Evolutionary conservation across 2,329 filamentous ascomycete species (phyloP), one percentile per base, ranked within the genome.

Genomic region (Elsinoe australis): DNA sequence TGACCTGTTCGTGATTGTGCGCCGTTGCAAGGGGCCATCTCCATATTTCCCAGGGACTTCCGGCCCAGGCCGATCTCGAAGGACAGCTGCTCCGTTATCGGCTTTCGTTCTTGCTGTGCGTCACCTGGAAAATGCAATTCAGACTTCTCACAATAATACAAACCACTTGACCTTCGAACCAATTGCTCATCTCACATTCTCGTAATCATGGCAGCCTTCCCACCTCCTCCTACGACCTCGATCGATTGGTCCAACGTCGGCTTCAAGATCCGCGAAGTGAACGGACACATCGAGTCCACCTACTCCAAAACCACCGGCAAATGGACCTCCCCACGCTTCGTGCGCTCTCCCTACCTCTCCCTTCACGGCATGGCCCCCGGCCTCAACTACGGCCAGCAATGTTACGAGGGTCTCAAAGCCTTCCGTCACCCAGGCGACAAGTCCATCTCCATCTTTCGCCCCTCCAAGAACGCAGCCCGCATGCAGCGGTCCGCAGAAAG

Each of bases 361-460:
- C 81, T 96, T 62, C 90, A 96, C 68, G 92, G 90, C 66, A 92
- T 98, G 86, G 83, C 89, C 0, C 89, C 92, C 0, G 90, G 81
- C 34, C 79, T 96, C 55, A 98, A 98, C 75, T 98, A 98, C 67
- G 88, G 90, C 51, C 88, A 95, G 64, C 92, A 96, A 71, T 90
- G 87, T 59, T 98, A 94, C 73, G 92, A 98, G 66, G 92, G 92
- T n/a, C 80, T 48, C 19, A 48, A 48, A 26, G 45, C 45, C 17
- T 48, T 48, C 33, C 45, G 45, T 6, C 22, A 21, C 2, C 45
- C 45, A 21, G 45, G 45, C 3, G 45, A 48, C 34, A 31, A 58
- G 32, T 29, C 19, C n/a, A 62, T 66, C 49, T 52, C 53, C 44
- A 32, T 66, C 38, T 66, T 66, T 53, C 58, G 64, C 4, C 60